Evolutionary conservation across 257 asterid genomes (phyloP).

Genomic region (Fraxinus anomala): DNA sequence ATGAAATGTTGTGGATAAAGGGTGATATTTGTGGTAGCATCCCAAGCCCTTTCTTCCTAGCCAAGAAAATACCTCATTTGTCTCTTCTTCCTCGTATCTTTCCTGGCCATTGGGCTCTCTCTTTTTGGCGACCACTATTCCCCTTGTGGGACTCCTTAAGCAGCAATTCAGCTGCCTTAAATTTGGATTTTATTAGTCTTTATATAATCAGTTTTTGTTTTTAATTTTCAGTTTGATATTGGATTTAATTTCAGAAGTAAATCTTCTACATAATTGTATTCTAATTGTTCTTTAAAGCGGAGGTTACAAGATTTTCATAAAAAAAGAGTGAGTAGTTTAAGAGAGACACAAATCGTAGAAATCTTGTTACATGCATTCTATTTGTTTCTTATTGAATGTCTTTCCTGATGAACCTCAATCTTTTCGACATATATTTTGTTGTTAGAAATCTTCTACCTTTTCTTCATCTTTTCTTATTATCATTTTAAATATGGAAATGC

Average conservation of each 20-base stretch:
- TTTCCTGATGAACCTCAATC: neutral
- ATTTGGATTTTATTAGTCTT: neutral
- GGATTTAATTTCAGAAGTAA: neutral
- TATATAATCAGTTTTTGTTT: neutral
- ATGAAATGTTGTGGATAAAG: no score
- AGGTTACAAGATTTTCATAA: neutral
- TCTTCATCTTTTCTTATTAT: neutral
- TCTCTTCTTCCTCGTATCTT: neutral
- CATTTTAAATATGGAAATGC: neutral
- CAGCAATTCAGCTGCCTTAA: neutral
- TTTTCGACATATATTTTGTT: no score
- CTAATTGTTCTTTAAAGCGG: neutral
- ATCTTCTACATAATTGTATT: neutral
- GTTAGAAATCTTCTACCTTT: neutral
- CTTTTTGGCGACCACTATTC: neutral
- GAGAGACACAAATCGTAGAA: neutral
- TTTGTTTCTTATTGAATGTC: neutral
- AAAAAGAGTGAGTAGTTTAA: neutral
- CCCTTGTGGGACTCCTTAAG: neutral
- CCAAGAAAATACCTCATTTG: neutral
- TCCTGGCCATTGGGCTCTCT: neutral
- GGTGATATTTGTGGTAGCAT: no score
- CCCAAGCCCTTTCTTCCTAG: neutral
- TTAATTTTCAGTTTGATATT: neutral
- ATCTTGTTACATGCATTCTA: neutral